Conservation (phyloP, 805 yeast genomes). For the Naumovozyma baii region DNA sequence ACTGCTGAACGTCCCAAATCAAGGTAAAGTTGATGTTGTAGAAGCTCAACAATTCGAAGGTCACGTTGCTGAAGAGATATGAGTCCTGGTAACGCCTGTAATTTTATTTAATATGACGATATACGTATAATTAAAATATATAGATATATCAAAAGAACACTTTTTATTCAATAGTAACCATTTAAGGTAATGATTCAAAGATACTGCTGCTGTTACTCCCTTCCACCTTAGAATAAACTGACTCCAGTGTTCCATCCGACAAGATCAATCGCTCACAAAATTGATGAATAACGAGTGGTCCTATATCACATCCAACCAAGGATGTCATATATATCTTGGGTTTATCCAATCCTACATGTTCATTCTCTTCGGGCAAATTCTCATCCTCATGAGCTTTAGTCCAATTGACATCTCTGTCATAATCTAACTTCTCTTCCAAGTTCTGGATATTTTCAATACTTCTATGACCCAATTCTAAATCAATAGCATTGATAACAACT, state of each 20-base stretch:
- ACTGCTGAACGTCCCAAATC: constrained; percentile 30
- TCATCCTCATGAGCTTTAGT: constrained; percentile 19
- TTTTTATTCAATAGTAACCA: too few relatives aligned
- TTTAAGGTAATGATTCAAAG: background rate
- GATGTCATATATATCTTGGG: constrained; percentile 28
- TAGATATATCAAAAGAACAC: too few relatives aligned
- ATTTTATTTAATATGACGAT: too few relatives aligned
- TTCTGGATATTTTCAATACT: constrained; percentile 5
- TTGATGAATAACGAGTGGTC: constrained; percentile 34
- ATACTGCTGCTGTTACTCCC: background rate
- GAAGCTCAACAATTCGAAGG: constrained; percentile 28
- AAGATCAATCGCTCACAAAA: constrained; percentile 24
- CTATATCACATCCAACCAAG: constrained; percentile 33
- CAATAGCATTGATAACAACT: constrained; percentile 21
- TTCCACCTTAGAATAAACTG: constrained; percentile 2
- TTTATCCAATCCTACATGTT: constrained; percentile 4
- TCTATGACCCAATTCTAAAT: constrained; percentile 21
- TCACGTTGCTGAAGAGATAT: constrained; percentile 24
- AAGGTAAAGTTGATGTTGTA: constrained; percentile 27
- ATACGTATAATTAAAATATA: too few relatives aligned
- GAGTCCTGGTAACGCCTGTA: too few relatives aligned
- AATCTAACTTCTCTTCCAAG: constrained; percentile 9
- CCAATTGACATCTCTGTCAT: constrained; percentile 28
- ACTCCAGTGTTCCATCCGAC: background rate
- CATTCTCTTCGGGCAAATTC: constrained; percentile 9